These are phyloP conservation scores for Drechslera avenae DNA, from an alignment of 2,329 filamentous ascomycete genomes.

Conservation along the genomic window DNA sequence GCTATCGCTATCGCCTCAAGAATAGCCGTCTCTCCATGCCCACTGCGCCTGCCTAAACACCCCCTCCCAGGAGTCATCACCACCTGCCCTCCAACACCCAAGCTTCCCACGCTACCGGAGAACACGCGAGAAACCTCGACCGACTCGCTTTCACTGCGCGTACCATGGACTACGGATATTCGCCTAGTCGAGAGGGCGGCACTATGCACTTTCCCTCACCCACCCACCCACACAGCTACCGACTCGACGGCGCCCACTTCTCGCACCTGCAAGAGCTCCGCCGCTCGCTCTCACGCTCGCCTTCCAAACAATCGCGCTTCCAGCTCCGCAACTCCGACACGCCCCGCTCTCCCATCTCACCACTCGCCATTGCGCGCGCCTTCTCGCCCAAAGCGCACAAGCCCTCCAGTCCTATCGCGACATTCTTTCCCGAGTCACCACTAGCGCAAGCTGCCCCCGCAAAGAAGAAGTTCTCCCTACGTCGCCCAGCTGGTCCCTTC, in stretches of 20 bases:
- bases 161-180: slow-evolving; percentile 57
- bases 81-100: slow-evolving; percentile 1
- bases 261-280: slow-evolving; percentile 81
- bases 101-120: too few relatives aligned
- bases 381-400: slow-evolving; percentile 51
- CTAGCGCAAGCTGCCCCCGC: slow-evolving; percentile 62
- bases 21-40: slow-evolving; percentile 28
- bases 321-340: slow-evolving; percentile 61
- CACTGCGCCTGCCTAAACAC: slow-evolving; percentile 23
- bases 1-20: slow-evolving; percentile 39
- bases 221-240: slow-evolving; percentile 70
- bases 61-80: slow-evolving; percentile 10
- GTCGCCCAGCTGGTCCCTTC: slow-evolving; percentile 54
- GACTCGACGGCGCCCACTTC: slow-evolving; percentile 72
- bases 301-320: slow-evolving; percentile 78
- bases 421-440: slow-evolving; percentile 63
- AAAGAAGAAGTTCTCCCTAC: slow-evolving; percentile 61
- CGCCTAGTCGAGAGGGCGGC: slow-evolving; percentile 65
- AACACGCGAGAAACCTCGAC: neutral
- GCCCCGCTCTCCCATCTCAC: slow-evolving; percentile 50
- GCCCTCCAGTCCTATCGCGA: slow-evolving; percentile 56
- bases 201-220: slow-evolving; percentile 87
- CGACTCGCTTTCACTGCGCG: slow-evolving; percentile 6
- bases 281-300: slow-evolving; percentile 89
- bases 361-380: slow-evolving; percentile 52